Evolutionary conservation across 805 yeast species (phyloP).

Genomic region (Saccharomycopsis javanensis): DNA sequence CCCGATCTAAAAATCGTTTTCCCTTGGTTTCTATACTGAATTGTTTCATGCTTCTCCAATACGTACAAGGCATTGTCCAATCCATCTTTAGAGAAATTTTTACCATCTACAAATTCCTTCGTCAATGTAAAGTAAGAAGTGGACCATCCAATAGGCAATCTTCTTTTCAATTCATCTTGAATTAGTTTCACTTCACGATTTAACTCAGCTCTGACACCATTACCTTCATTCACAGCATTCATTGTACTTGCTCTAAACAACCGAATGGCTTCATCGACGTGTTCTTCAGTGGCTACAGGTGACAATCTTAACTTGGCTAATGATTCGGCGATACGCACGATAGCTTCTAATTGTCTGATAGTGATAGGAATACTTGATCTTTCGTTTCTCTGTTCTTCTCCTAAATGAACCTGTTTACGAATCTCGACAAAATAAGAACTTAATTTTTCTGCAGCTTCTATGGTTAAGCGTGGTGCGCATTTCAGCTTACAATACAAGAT

Average conservation of each 20-base stretch:
- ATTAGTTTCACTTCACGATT: slow-evolving; percentile 66
- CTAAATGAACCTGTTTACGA: slow-evolving; percentile 69
- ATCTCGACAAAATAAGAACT: slow-evolving; percentile 90
- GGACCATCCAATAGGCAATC: slow-evolving; percentile 95
- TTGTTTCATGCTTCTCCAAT: slow-evolving; percentile 78
- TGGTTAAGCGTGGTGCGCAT: slow-evolving; percentile 87
- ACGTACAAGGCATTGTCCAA: slow-evolving; percentile 75
- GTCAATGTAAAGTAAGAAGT: slow-evolving; percentile 78
- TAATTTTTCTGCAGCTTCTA: slow-evolving; percentile 81
- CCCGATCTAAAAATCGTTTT: slow-evolving; percentile 71
- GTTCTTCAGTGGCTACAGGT: slow-evolving; percentile 78
- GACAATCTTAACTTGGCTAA: slow-evolving; percentile 77
- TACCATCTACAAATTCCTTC: slow-evolving; percentile 67
- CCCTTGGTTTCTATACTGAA: slow-evolving; percentile 80
- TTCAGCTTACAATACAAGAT: slow-evolving; percentile 80
- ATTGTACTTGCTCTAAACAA: slow-evolving; percentile 93
- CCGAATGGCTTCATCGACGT: slow-evolving; percentile 92
- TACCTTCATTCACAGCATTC: slow-evolving; percentile 79
- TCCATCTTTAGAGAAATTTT: slow-evolving; percentile 55
- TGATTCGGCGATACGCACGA: slow-evolving; percentile 89
- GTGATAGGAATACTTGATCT: slow-evolving; percentile 96
- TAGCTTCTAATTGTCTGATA: slow-evolving; percentile 94
- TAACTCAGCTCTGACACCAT: slow-evolving; percentile 43
- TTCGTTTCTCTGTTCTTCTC: slow-evolving; percentile 74
- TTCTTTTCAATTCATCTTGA: slow-evolving; percentile 76